A percentile compares a stretch with the other conserved stretches of the same genome.
Conservation (phyloP, 2,329 filamentous ascomycete genomes). For the Stachybotrys chartarum region DNA sequence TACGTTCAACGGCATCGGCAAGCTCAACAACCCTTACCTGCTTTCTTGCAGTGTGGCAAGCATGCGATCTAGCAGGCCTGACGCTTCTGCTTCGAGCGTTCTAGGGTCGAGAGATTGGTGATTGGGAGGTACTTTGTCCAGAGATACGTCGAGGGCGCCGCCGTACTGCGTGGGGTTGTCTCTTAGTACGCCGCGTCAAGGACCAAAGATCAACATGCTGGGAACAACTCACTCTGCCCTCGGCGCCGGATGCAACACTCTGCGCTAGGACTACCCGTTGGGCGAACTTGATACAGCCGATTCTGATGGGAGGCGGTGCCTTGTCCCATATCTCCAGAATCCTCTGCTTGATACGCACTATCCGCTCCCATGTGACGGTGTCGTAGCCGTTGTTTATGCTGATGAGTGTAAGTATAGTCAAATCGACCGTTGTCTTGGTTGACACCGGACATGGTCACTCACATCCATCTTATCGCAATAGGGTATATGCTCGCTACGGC, state of each 20-base stretch:
- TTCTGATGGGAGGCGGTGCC: constrained; percentile 66
- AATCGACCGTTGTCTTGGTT: constrained; percentile 13
- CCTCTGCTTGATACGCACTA: constrained; percentile 80
- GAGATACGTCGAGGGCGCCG: constrained; percentile 64
- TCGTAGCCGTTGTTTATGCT: constrained; percentile 87
- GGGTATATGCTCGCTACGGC: constrained; percentile 89
- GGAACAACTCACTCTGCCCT: constrained; percentile 63
- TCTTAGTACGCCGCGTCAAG: background rate
- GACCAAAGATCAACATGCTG: background rate
- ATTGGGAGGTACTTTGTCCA: constrained; percentile 76
- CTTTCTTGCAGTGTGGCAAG: constrained; percentile 78
- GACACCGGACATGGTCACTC: constrained; percentile 40
- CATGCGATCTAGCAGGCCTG: constrained; percentile 82
- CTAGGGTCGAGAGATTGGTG: constrained; percentile 74
- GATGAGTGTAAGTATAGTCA: constrained; percentile 17
- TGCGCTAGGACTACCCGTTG: constrained; percentile 90
- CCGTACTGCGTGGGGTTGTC: constrained; percentile 26
- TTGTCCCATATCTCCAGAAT: constrained; percentile 86
- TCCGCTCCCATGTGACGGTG: constrained; percentile 74
- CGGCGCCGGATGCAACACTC: constrained; percentile 72
- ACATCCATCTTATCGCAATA: constrained; percentile 89
- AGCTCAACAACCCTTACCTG: constrained; percentile 49
- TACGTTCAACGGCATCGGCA: background rate
- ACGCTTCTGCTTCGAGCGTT: constrained; percentile 86
- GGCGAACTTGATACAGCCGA: constrained; percentile 96